Conservation (phyloP, 305 asterid genomes). For the Fraxinus xanthoxyloides region DNA sequence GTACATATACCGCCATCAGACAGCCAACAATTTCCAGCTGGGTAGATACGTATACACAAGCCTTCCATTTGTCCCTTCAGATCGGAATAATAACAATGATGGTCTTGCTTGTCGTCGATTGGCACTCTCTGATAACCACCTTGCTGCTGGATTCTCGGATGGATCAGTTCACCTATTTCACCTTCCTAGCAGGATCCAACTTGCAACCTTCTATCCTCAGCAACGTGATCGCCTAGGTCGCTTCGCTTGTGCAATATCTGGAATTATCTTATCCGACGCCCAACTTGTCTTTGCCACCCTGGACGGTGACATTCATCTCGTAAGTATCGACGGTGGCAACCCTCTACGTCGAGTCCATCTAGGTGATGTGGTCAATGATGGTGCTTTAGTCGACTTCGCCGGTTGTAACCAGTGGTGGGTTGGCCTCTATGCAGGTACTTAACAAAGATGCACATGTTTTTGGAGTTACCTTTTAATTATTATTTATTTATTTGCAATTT, state of each 20-base stretch:
- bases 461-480: neutral
- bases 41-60: slow-evolving; percentile 38
- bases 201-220: slow-evolving; percentile 67
- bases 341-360: slow-evolving; percentile 50
- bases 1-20: slow-evolving; percentile 59
- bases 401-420: slow-evolving; percentile 91
- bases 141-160: slow-evolving; percentile 77
- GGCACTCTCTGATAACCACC: slow-evolving; percentile 59
- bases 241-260: slow-evolving; percentile 74
- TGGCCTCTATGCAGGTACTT: slow-evolving; percentile 79
- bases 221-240: slow-evolving; percentile 79
- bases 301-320: slow-evolving; percentile 71
- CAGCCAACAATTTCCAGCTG: slow-evolving; percentile 48
- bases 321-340: slow-evolving; percentile 22
- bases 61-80: slow-evolving; percentile 45
- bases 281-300: slow-evolving; percentile 65
- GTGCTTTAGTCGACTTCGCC: slow-evolving; percentile 75
- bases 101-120: slow-evolving; percentile 65
- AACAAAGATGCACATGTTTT: neutral
- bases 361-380: slow-evolving; percentile 85
- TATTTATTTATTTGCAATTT: no score
- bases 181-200: slow-evolving; percentile 47
- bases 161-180: slow-evolving; percentile 72
- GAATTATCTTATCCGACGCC: slow-evolving; percentile 51
- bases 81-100: slow-evolving; percentile 34